Conservation (phyloP, 495 filamentous ascomycete species). For the Trichoderma reesei region DNA sequence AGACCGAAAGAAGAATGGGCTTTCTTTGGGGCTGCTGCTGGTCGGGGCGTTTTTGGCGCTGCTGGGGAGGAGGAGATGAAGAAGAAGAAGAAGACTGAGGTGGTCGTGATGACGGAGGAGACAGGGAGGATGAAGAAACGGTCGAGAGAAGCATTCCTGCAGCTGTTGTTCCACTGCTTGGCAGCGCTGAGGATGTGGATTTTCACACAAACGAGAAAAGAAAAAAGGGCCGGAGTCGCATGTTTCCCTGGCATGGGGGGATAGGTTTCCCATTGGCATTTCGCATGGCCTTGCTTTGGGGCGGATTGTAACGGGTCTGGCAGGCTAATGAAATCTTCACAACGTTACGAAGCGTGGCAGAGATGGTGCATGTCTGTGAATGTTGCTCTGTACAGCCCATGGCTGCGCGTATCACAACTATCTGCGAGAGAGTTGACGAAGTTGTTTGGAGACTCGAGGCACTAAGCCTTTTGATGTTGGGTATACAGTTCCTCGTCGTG, state of each 20-base stretch:
- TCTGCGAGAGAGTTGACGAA: no score
- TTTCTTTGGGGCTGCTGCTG: no score
- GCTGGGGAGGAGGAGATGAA: not conserved
- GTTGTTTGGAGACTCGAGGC: no score
- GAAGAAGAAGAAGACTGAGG: not conserved
- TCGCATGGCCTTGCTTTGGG: conserved; percentile 22
- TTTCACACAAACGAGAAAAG: not conserved
- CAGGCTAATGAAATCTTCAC: conserved; percentile 26
- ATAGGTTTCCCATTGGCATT: conserved; percentile 18
- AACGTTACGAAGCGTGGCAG: not conserved
- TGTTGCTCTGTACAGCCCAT: not conserved
- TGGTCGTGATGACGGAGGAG: not conserved
- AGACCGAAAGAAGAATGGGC: not conserved
- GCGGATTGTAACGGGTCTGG: conserved; percentile 25
- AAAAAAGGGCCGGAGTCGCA: conserved; percentile 10
- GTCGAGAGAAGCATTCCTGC: conserved; percentile 3
- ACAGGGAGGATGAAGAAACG: not conserved
- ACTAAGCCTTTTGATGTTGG: no score
- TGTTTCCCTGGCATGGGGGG: conserved; percentile 10
- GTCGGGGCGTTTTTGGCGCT: conserved; percentile 7
- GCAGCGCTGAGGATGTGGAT: not conserved
- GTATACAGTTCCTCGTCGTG: no score
- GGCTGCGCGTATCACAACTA: not conserved
- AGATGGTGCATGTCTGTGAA: not conserved
- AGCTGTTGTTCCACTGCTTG: not conserved